Conservation (phyloP, 345 rosid species). For the Camelina laxa region DNA sequence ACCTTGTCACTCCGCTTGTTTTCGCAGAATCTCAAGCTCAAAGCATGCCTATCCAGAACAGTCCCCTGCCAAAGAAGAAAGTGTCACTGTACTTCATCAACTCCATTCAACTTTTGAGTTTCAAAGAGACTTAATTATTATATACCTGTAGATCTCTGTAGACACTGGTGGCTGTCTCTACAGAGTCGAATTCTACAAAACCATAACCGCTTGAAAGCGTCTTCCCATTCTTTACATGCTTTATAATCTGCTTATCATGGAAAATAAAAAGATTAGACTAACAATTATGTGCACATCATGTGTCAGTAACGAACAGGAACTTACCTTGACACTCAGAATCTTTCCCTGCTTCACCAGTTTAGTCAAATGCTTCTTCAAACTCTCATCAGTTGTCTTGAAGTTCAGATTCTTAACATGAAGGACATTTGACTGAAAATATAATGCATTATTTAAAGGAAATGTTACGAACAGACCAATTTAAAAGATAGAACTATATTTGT, state of each 20-base stretch:
- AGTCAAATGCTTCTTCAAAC: constrained; percentile 70
- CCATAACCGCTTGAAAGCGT: constrained; percentile 89
- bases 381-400: constrained; percentile 40
- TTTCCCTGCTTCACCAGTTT: constrained; percentile 70
- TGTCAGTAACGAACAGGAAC: constrained; percentile 31
- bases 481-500: constrained; percentile 4
- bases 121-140: constrained; percentile 17
- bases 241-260: constrained; percentile 64
- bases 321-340: constrained; percentile 82
- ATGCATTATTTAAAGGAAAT: constrained; percentile 16
- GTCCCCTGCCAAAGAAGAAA: constrained; percentile 64
- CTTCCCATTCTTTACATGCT: constrained; percentile 83
- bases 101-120: constrained; percentile 16
- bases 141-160: constrained; percentile 78
- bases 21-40: constrained; percentile 76
- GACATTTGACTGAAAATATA: constrained; percentile 73
- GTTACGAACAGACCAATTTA: constrained; percentile 39
- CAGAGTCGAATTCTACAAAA: constrained; percentile 83
- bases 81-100: constrained; percentile 11
- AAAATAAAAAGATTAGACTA: constrained; percentile 28
- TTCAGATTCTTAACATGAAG: constrained; percentile 41
- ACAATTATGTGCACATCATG: not conserved
- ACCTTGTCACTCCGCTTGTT: constrained; percentile 69
- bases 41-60: constrained; percentile 92
- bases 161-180: constrained; percentile 72